phyloP scores from a whole-genome alignment of 257 asterid genomes.

The Cinchona pubescens region DNA sequence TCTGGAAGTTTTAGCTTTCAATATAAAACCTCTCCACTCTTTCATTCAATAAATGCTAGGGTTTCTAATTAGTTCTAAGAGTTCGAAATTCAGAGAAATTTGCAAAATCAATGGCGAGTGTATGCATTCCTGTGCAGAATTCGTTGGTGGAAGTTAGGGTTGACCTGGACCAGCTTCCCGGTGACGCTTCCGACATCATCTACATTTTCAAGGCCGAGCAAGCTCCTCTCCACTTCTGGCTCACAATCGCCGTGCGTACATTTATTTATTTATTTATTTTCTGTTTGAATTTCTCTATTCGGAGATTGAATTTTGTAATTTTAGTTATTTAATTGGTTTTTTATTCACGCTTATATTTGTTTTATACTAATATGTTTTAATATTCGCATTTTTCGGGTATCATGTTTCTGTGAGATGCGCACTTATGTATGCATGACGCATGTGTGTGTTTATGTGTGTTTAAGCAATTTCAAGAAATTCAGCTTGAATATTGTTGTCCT shows the following conservation, averaged over 20 bases:
- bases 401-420: neutral
- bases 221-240: constrained; percentile 99
- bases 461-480: neutral
- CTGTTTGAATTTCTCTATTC: neutral
- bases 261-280: too few species aligned
- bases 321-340: neutral
- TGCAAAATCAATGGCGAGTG: constrained; percentile 76
- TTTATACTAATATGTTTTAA: neutral
- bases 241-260: constrained; percentile 71
- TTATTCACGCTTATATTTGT: neutral
- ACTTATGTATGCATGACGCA: too few species aligned
- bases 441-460: neutral
- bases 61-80: too few species aligned
- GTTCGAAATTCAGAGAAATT: too few species aligned
- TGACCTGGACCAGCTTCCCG: constrained; percentile 90
- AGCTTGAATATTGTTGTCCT: neutral
- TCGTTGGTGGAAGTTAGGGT: constrained; percentile 98
- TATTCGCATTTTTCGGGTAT: neutral
- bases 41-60: too few species aligned
- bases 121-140: constrained; percentile 89
- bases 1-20: too few species aligned
- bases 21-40: too few species aligned
- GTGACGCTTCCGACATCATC: constrained; percentile 95
- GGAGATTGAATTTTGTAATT: neutral
- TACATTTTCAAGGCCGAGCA: constrained; percentile 98